A percentile compares a stretch with the other conserved stretches of the same genome.
These are phyloP conservation scores for Nakaseomyces delphensis DNA, from an alignment of 1,139 yeast genomes.

Conservation along the genomic window DNA sequence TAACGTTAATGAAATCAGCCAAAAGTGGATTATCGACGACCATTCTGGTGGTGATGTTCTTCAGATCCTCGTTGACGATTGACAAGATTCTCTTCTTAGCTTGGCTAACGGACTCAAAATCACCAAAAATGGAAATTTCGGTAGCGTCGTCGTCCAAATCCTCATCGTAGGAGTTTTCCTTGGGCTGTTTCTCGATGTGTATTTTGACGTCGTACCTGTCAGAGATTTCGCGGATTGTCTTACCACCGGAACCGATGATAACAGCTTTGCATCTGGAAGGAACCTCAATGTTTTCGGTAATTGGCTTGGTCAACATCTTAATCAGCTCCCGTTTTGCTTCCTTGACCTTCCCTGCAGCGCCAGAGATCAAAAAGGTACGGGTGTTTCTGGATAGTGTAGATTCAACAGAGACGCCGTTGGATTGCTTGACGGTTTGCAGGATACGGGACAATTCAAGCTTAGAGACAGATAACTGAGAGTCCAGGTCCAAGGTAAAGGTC, in stretches of 20 bases:
- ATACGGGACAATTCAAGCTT: conserved; percentile 60
- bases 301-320: conserved; percentile 70
- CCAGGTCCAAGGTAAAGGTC: conserved; percentile 61
- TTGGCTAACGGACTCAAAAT: conserved; percentile 66
- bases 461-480: conserved; percentile 55
- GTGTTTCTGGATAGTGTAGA: conserved; percentile 72
- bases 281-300: conserved; percentile 49
- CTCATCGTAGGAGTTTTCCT: conserved; percentile 32
- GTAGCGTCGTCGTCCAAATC: conserved; percentile 47
- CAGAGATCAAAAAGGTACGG: conserved; percentile 79
- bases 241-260: conserved; percentile 87
- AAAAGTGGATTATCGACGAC: conserved; percentile 35
- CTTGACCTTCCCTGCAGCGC: conserved; percentile 59
- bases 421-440: conserved; percentile 52
- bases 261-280: conserved; percentile 75
- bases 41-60: conserved; percentile 44
- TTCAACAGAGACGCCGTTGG: conserved; percentile 63
- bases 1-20: conserved; percentile 15
- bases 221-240: conserved; percentile 69
- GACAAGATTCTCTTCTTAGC: conserved; percentile 65
- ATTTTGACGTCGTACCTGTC: conserved; percentile 58
- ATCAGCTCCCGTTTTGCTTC: conserved; percentile 70
- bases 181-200: conserved; percentile 52
- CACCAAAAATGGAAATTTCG: conserved; percentile 69
- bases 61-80: conserved; percentile 70